These are phyloP conservation scores for Rhizoctonia solani DNA, from an alignment of 1,284 basidiomycete genomes.

Conservation along the genomic window DNA sequence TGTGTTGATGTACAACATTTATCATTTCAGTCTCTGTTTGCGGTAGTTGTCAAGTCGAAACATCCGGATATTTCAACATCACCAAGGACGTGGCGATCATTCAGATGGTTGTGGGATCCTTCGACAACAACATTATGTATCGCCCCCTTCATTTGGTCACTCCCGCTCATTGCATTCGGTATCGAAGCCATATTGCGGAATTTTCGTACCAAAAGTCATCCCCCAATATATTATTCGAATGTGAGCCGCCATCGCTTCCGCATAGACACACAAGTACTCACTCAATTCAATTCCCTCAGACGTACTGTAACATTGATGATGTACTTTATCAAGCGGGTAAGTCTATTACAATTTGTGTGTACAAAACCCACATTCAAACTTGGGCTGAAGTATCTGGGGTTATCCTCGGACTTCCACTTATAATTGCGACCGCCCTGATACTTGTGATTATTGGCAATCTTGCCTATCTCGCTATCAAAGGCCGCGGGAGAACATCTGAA, in stretches of 20 bases:
- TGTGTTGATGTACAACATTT: background rate
- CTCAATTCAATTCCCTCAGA: background rate
- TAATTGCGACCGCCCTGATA: background rate
- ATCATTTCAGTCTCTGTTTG: conserved; percentile 17
- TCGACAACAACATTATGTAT: conserved; percentile 8
- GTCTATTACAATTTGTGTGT: too few relatives aligned
- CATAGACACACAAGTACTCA: background rate
- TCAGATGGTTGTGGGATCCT: conserved; percentile 29
- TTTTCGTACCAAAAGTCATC: background rate
- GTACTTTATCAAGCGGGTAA: conserved; percentile 1
- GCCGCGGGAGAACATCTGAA: conserved; percentile 1
- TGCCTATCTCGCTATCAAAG: background rate
- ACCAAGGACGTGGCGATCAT: conserved; percentile 13
- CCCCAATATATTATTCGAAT: conserved; percentile 27
- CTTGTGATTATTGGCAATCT: background rate
- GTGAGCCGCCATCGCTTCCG: background rate
- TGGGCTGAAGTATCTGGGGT: background rate
- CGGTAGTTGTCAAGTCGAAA: conserved; percentile 16
- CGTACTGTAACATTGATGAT: conserved; percentile 27
- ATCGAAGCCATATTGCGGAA: conserved; percentile 14
- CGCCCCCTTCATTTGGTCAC: conserved; percentile 15
- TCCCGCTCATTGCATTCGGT: background rate
- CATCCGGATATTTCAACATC: conserved; percentile 1
- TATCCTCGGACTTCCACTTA: conserved; percentile 1
- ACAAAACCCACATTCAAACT: background rate